Conservation (phyloP, 208 protist genomes). For the Acanthamoeba castellanii region DNA sequence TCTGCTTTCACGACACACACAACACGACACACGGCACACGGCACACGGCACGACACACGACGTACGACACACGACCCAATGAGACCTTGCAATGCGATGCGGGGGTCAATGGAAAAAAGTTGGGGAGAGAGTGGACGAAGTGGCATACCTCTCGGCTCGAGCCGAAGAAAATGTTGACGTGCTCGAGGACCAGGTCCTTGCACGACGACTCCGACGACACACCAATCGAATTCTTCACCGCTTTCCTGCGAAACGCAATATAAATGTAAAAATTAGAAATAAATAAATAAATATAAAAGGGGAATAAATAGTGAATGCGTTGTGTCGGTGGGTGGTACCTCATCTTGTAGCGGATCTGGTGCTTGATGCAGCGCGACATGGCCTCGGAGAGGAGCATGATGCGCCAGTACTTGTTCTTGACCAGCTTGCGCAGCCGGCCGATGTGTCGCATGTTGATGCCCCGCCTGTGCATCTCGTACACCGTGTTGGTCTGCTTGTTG, state of each 20-base stretch:
- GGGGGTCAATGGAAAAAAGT: not conserved
- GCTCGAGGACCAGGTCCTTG: slow-evolving; percentile 15
- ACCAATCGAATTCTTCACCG: not conserved
- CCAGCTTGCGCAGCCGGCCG: not conserved
- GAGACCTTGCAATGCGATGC: not conserved
- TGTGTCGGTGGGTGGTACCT: not conserved
- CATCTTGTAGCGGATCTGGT: not conserved
- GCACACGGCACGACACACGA: not conserved
- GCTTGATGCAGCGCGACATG: slow-evolving; percentile 37
- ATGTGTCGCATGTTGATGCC: slow-evolving; percentile 67
- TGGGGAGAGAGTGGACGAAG: not conserved
- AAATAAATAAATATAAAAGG: no score
- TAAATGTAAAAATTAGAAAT: not conserved
- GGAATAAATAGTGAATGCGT: not conserved
- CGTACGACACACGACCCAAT: not conserved
- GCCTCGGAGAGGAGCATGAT: slow-evolving; percentile 20
- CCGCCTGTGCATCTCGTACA: slow-evolving; percentile 17
- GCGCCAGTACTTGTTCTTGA: not conserved
- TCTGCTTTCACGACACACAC: not conserved
- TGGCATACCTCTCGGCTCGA: not conserved
- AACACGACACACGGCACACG: not conserved
- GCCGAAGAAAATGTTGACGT: slow-evolving; percentile 58
- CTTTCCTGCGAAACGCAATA: not conserved
- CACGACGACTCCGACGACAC: slow-evolving; percentile 55
- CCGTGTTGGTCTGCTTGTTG: slow-evolving; percentile 8